Percentiles rank a stretch among this genome's conserved stretches.
Evolutionary conservation across 352 stramenopile species (phyloP).

Genomic region (Phytophthora fragariaefolia): DNA sequence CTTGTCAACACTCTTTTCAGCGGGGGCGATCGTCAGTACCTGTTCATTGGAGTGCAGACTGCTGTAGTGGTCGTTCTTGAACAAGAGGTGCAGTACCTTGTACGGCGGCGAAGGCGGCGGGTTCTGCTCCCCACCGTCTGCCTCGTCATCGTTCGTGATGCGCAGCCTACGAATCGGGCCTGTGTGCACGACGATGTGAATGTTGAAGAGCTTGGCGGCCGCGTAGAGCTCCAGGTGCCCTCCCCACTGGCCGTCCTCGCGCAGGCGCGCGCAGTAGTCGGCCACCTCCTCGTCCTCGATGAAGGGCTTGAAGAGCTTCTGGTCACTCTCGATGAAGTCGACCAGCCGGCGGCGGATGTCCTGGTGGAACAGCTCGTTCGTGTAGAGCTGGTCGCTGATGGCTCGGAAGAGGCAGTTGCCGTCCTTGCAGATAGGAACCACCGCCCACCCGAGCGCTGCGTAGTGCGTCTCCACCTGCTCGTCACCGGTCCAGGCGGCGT

Average conservation of each 20-base stretch:
- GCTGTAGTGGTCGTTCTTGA: slow-evolving; percentile 60
- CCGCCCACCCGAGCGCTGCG: slow-evolving; percentile 37
- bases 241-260: slow-evolving; percentile 57
- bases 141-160: slow-evolving; percentile 45
- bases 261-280: slow-evolving; percentile 59
- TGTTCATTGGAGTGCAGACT: slow-evolving; percentile 44
- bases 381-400: slow-evolving; percentile 68
- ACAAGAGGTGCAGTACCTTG: slow-evolving; percentile 56
- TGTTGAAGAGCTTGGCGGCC: slow-evolving; percentile 60
- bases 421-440: slow-evolving; percentile 42
- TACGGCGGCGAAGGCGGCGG: slow-evolving; percentile 27
- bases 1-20: slow-evolving; percentile 19
- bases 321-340: slow-evolving; percentile 51
- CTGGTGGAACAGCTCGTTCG: slow-evolving; percentile 45
- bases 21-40: slow-evolving; percentile 4
- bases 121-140: slow-evolving; percentile 9
- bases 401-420: slow-evolving; percentile 67
- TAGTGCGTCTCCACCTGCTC: slow-evolving; percentile 53
- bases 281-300: slow-evolving; percentile 36
- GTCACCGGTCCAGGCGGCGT: slow-evolving; percentile 43
- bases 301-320: slow-evolving; percentile 49
- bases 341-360: slow-evolving; percentile 50
- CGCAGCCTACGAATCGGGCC: slow-evolving; percentile 48
- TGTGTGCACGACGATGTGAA: slow-evolving; percentile 69
- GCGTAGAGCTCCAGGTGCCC: slow-evolving; percentile 71